A percentile compares a stretch with the other conserved stretches of the same genome.
These are phyloP conservation scores for Fusarium fujikuroi DNA, from an alignment of 2,329 filamentous ascomycete species.

Conservation along the genomic window DNA sequence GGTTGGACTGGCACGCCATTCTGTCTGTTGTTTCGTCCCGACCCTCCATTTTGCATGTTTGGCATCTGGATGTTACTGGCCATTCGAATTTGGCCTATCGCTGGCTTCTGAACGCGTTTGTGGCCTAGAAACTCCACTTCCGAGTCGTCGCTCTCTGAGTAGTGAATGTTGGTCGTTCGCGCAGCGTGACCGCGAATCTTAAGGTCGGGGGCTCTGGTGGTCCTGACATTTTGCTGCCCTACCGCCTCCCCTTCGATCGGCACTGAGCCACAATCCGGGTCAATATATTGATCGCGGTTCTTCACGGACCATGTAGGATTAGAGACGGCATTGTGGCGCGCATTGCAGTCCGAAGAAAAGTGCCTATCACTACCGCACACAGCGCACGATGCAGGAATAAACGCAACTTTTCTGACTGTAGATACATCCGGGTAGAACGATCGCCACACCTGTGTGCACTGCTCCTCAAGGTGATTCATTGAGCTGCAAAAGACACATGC, in stretches of 20 bases:
- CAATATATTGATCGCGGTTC: slow-evolving; percentile 62
- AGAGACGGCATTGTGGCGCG: slow-evolving; percentile 30
- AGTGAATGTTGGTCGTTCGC: slow-evolving; percentile 54
- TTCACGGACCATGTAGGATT: slow-evolving; percentile 64
- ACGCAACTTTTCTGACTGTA: slow-evolving; percentile 59
- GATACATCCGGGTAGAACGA: slow-evolving; percentile 59
- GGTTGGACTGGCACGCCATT: slow-evolving; percentile 45
- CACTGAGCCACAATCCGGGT: slow-evolving; percentile 54
- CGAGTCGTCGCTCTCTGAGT: slow-evolving; percentile 60
- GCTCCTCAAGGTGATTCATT: slow-evolving; percentile 65
- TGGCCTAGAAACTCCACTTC: slow-evolving; percentile 57
- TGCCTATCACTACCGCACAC: slow-evolving; percentile 65
- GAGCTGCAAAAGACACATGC: slow-evolving; percentile 71
- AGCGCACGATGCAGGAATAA: slow-evolving; percentile 65
- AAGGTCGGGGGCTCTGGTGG: slow-evolving; percentile 43
- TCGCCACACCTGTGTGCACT: slow-evolving; percentile 71
- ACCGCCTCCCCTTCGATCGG: slow-evolving; percentile 51
- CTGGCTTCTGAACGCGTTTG: slow-evolving; percentile 47
- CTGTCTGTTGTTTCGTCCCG: slow-evolving; percentile 30
- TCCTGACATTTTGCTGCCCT: slow-evolving; percentile 37
- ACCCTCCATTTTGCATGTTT: slow-evolving; percentile 22
- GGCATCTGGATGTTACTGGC: slow-evolving; percentile 55
- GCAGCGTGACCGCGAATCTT: slow-evolving; percentile 50
- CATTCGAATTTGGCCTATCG: slow-evolving; percentile 52
- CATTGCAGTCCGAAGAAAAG: slow-evolving; percentile 66